These are phyloP conservation scores for Fomitopsis serialis DNA, from an alignment of 768 basidiomycete species.

Conservation along the genomic window DNA sequence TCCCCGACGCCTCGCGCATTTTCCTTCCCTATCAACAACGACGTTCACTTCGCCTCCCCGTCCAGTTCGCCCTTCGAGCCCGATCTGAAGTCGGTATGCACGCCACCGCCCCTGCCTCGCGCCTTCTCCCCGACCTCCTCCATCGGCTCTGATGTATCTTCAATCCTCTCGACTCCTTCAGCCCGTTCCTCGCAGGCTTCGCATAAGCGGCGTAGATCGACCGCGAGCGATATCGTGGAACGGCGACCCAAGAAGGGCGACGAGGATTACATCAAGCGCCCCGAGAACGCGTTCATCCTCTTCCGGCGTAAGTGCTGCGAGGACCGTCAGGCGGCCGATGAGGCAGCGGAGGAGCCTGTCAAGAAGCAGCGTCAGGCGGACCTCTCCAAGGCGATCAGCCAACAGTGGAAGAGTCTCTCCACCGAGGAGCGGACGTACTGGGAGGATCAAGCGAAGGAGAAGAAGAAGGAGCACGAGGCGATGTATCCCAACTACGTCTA, in stretches of 20 bases:
- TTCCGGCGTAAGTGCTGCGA: slow-evolving; percentile 78
- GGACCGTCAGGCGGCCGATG: slow-evolving; percentile 57
- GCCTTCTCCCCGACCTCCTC: slow-evolving; percentile 36
- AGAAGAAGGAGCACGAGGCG: slow-evolving; percentile 74
- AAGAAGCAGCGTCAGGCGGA: slow-evolving; percentile 79
- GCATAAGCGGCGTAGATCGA: slow-evolving; percentile 30
- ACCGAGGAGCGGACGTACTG: slow-evolving; percentile 65
- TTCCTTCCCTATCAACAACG: slow-evolving; percentile 45
- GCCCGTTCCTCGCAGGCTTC: slow-evolving; percentile 24
- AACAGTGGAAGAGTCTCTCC: slow-evolving; percentile 70
- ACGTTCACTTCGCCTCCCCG: slow-evolving; percentile 58
- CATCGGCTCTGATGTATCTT: slow-evolving; percentile 33
- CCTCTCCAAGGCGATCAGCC: slow-evolving; percentile 77
- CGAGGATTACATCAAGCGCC: slow-evolving; percentile 79
- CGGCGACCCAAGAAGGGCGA: slow-evolving; percentile 57
- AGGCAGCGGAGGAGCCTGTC: slow-evolving; percentile 33
- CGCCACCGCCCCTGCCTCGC: slow-evolving; percentile 40
- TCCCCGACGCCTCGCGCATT: slow-evolving; percentile 69
- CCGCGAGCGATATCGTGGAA: slow-evolving; percentile 28
- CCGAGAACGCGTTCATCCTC: slow-evolving; percentile 81
- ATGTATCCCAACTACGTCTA: slow-evolving; percentile 77
- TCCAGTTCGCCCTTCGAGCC: slow-evolving; percentile 71
- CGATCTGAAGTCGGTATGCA: slow-evolving; percentile 46
- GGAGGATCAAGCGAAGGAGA: slow-evolving; percentile 74
- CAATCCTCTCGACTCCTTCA: slow-evolving; percentile 26